Evolutionary conservation across 1,139 yeast genomes (phyloP), one percentile per base, ranked within the genome.

Genomic region (Yamadazyma sp.): DNA sequence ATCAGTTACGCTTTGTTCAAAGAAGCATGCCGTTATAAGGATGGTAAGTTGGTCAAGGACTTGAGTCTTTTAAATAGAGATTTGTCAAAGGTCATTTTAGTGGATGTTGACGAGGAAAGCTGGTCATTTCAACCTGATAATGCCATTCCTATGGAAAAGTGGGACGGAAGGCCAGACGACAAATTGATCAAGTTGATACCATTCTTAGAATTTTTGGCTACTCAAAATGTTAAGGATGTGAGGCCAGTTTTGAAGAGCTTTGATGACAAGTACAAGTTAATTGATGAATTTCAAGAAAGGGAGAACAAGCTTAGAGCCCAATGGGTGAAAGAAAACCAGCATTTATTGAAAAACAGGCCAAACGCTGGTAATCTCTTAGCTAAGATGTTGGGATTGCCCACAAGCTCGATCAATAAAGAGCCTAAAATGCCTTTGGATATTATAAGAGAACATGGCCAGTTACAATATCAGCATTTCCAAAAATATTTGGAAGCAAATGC

Each of bases 381-480:
- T 37, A 66, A 72, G 36, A 59, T 85, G 49, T 66, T 87, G 46
- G 96, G 96, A 36, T 58, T 73, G 31, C 75, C 85, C 40, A 64
- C 75, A 33, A 58, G 73, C 25, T 65, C 72, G 39, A 63, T 70
- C 33, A 73, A 72, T 44, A 71, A 69, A 43, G 81, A 78, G 51
- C 84, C 85, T 43, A 87, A 87, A 67, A 87, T 89, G 85, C 96
- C 96, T 32, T 77, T 89, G 58, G 98, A 92, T 64, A 65, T 82
- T 43, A 83, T 89, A 50, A 85, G 98, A 59, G 95, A 89, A 60
- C 94, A 87, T 59, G 97, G 96, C 51, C 96, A 88, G 63, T 79
- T 79, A 70, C 91, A 88, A 60, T 92, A 88, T 64, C 82, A 83
- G 56, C 82, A 83, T 51, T 87, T 88, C 78, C 84, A 83, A 66